These are phyloP conservation scores for Allantophomopsis cytisporea DNA, from an alignment of 2,329 filamentous ascomycete genomes.

Conservation along the genomic window DNA sequence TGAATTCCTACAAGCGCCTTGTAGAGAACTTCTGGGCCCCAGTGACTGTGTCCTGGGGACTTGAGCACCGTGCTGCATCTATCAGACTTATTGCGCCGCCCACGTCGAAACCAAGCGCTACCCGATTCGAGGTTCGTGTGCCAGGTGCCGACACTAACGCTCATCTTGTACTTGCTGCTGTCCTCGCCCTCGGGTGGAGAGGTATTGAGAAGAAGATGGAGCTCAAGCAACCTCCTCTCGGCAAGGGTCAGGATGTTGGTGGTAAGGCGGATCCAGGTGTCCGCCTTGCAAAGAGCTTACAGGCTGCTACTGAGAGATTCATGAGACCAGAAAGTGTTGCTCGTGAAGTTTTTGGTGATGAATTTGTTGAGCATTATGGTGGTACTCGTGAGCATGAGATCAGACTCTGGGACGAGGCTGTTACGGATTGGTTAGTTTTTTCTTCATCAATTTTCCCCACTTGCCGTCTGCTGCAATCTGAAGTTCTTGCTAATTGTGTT, in stretches of 20 bases:
- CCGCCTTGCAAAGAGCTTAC: conserved; percentile 70
- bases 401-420: conserved; percentile 83
- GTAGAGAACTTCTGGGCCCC: conserved; percentile 99
- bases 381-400: conserved; percentile 89
- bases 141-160: conserved; percentile 91
- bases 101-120: conserved; percentile 70
- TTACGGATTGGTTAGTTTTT: conserved; percentile 78
- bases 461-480: no score
- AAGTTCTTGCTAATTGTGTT: no score
- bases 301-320: conserved; percentile 73
- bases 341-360: conserved; percentile 86
- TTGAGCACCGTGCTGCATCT: conserved; percentile 88
- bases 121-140: conserved; percentile 84
- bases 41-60: conserved; percentile 91
- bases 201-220: conserved; percentile 87
- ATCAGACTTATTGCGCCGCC: conserved; percentile 84
- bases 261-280: conserved; percentile 56
- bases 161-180: conserved; percentile 72
- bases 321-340: conserved; percentile 69
- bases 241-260: conserved; percentile 73
- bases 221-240: conserved; percentile 69
- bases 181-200: conserved; percentile 79
- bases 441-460: no score
- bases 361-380: conserved; percentile 90
- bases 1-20: conserved; percentile 96